Evolutionary conservation across 78 protist genomes (phyloP), one percentile per base, ranked within the genome.

Genomic region (slime mould (Dictyostelium discoideum)): DNA sequence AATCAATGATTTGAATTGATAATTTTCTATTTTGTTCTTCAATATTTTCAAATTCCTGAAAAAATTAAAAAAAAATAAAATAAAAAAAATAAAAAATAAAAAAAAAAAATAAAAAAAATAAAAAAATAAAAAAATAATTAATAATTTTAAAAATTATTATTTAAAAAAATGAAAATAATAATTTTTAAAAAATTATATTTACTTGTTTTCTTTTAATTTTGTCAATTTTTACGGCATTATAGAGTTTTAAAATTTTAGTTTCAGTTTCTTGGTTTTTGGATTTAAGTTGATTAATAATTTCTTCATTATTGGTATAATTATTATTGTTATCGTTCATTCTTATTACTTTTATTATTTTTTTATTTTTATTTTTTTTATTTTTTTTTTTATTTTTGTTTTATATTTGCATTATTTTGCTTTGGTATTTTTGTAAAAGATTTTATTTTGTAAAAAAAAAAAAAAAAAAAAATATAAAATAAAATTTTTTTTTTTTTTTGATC

Each of bases 141-240:
- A 46, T 46, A 46, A 46, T 10, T 46, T 46, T 42, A 46, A 1
- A 10, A 46, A 10, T 46, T 46, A 46, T 46, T 8, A n/a, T n/a
- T n/a, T n/a, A 54, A 16, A 16, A 54, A 54, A 54, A 16, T 3
- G 16, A 54, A 54, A 54, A 54, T 16, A 54, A 2, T 54, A 14
- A 54, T 54, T 4, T 22, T 11, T n/a, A 65, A 9, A 16, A 54
- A 14, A 46, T 9, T 0, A 1, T 5, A 54, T 39, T 1, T 82
- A 82, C 86, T 16, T 83, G 87, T 60, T 57, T 83, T 83, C 87
- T 83, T 83, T 83, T 83, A 18, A 83, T 32, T 60, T 83, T 83
- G 37, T 83, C 92, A 32, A 86, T 32, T 67, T 37, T 86, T 32
- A 78, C 84, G 1, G 60, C 46, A 20, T 86, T 79, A 8, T 78